A percentile compares a stretch with the other conserved stretches of the same genome.
Conservation (phyloP, 73 alveolate species). For the Stentor coeruleus region DNA sequence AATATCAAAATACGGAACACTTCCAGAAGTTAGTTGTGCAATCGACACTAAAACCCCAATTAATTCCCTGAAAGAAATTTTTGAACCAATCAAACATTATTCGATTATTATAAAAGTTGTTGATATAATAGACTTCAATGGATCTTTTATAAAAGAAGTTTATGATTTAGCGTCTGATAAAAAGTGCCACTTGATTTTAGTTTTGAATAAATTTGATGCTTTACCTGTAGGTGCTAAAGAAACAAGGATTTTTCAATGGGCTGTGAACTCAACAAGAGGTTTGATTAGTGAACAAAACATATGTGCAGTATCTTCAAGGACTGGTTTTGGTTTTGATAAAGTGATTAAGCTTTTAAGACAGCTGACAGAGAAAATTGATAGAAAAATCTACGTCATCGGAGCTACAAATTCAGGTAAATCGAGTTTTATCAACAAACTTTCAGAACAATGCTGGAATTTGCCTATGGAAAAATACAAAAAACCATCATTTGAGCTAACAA, state of each 20-base stretch:
- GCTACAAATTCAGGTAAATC: slow-evolving; percentile 64
- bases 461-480: slow-evolving; percentile 29
- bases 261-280: slow-evolving; percentile 28
- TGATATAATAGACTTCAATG: slow-evolving; percentile 59
- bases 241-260: slow-evolving; percentile 44
- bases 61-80: slow-evolving; percentile 22
- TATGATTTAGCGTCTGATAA: slow-evolving; percentile 33
- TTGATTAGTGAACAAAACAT: slow-evolving; percentile 12
- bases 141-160: slow-evolving; percentile 41
- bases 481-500: slow-evolving; percentile 34
- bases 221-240: slow-evolving; percentile 37
- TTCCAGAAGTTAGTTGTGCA: not conserved
- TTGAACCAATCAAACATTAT: slow-evolving; percentile 26
- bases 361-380: slow-evolving; percentile 24
- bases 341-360: slow-evolving; percentile 31
- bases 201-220: slow-evolving; percentile 53
- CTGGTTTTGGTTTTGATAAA: slow-evolving; percentile 45
- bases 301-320: slow-evolving; percentile 42
- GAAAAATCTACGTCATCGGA: slow-evolving; percentile 54
- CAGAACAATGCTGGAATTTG: slow-evolving; percentile 34
- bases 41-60: not conserved
- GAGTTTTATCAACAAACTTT: slow-evolving; percentile 43
- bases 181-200: slow-evolving; percentile 35
- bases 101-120: slow-evolving; percentile 43
- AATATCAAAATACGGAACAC: not conserved